These are phyloP conservation scores for Podospora comata DNA, from an alignment of 495 filamentous ascomycete species.

Conservation along the genomic window DNA sequence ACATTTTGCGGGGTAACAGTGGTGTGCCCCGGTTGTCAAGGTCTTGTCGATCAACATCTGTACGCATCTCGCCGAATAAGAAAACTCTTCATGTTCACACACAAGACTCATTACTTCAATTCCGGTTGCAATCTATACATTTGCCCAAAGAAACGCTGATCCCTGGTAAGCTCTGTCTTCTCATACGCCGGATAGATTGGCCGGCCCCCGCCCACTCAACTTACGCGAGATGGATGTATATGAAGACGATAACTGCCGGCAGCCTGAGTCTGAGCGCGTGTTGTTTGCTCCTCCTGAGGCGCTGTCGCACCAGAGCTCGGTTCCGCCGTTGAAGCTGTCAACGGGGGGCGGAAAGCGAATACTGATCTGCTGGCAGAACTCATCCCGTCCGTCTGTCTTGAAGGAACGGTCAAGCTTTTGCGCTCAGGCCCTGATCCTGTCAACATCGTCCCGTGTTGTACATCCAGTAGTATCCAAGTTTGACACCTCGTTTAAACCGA, in stretches of 20 bases:
- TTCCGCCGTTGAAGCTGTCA: background rate
- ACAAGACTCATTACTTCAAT: background rate
- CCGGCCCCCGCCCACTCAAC: background rate
- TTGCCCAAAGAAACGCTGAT: background rate
- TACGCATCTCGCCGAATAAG: background rate
- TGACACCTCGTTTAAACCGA: background rate
- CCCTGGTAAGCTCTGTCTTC: background rate
- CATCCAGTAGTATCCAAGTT: background rate
- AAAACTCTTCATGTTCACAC: background rate
- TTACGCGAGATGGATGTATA: constrained; percentile 1
- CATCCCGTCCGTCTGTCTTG: background rate
- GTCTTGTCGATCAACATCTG: background rate
- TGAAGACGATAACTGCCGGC: constrained; percentile 5
- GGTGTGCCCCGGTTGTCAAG: background rate
- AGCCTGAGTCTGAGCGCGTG: constrained; percentile 1
- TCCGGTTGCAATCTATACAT: background rate
- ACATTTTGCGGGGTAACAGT: background rate
- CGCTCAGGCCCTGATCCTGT: background rate
- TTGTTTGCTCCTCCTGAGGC: background rate
- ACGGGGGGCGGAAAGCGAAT: background rate
- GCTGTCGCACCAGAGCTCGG: background rate
- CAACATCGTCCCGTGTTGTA: background rate
- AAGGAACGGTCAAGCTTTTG: background rate
- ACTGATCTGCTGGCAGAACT: background rate
- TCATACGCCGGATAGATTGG: constrained; percentile 4